Evolutionary conservation across 495 filamentous ascomycete genomes (phyloP).

Genomic region (Hypomontagnella submonticulosa): DNA sequence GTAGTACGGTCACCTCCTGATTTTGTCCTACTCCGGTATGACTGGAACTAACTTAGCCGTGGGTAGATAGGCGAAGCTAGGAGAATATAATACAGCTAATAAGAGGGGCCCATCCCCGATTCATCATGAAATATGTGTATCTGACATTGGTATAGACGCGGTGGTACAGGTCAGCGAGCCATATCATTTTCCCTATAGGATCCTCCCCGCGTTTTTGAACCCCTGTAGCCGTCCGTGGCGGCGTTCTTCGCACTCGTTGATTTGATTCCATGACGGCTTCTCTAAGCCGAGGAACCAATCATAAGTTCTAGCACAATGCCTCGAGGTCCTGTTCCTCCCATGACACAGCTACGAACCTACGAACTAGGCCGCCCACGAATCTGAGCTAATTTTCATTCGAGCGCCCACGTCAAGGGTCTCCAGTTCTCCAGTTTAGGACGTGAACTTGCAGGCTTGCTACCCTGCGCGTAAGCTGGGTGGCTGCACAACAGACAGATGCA

Average conservation of each 20-base stretch:
- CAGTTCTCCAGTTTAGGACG: conserved; percentile 16
- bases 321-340: conserved; percentile 9
- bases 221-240: conserved; percentile 22
- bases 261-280: conserved; percentile 19
- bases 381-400: conserved; percentile 44
- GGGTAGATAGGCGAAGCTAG: too few relatives aligned
- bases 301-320: neutral
- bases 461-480: conserved; percentile 18
- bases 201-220: conserved; percentile 22
- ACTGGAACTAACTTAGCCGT: too few relatives aligned
- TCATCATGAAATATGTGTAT: too few relatives aligned
- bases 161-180: neutral
- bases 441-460: conserved; percentile 34
- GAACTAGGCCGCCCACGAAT: conserved; percentile 3
- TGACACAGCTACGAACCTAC: too few relatives aligned
- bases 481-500: conserved; percentile 41
- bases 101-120: too few relatives aligned
- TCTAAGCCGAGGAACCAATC: conserved; percentile 26
- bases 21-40: too few relatives aligned
- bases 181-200: conserved; percentile 10
- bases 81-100: too few relatives aligned
- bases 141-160: too few relatives aligned
- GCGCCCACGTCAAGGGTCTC: conserved; percentile 7
- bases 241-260: neutral
- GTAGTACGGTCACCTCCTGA: too few relatives aligned